A percentile compares a stretch with the other conserved stretches of the same genome.
These are phyloP conservation scores for Chrysoporthe deuterocubensis DNA, from an alignment of 2,329 filamentous ascomycete genomes.

Conservation along the genomic window DNA sequence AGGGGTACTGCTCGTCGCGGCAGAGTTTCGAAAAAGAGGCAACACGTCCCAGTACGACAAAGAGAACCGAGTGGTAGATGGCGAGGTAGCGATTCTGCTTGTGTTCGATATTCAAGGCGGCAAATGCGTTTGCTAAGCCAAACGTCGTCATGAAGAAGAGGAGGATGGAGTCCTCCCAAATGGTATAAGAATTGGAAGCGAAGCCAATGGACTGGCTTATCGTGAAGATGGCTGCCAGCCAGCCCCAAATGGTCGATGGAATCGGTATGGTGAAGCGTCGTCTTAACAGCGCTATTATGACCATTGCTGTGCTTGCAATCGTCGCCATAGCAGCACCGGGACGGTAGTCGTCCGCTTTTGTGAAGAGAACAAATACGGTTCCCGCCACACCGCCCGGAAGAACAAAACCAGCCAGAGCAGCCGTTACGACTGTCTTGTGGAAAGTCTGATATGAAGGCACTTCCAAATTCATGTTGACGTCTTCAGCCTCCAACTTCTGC, in stretches of 20 bases:
- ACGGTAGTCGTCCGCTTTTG: slow-evolving; percentile 45
- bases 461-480: slow-evolving; percentile 36
- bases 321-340: slow-evolving; percentile 47
- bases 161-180: slow-evolving; percentile 96
- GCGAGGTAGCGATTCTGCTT: slow-evolving; percentile 73
- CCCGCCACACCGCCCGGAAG: slow-evolving; percentile 41
- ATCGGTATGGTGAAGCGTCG: slow-evolving; percentile 54
- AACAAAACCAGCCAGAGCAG: slow-evolving; percentile 42
- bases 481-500: slow-evolving; percentile 58
- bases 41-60: slow-evolving; percentile 76
- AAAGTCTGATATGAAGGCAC: slow-evolving; percentile 41
- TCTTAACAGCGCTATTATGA: slow-evolving; percentile 47
- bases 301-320: slow-evolving; percentile 49
- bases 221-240: slow-evolving; percentile 79
- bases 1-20: slow-evolving; percentile 97
- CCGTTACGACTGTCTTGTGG: slow-evolving; percentile 44
- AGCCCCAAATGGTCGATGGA: slow-evolving; percentile 85
- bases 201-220: slow-evolving; percentile 91
- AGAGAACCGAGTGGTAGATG: slow-evolving; percentile 82
- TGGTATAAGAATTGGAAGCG: slow-evolving; percentile 96
- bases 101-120: slow-evolving; percentile 74
- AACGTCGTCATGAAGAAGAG: slow-evolving; percentile 91
- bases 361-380: slow-evolving; percentile 37
- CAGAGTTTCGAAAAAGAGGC: slow-evolving; percentile 91
- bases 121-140: slow-evolving; percentile 73